Evolutionary conservation across 768 basidiomycete species (phyloP), one percentile per base, ranked within the genome.

Genomic region (Termitomyces sp.): DNA sequence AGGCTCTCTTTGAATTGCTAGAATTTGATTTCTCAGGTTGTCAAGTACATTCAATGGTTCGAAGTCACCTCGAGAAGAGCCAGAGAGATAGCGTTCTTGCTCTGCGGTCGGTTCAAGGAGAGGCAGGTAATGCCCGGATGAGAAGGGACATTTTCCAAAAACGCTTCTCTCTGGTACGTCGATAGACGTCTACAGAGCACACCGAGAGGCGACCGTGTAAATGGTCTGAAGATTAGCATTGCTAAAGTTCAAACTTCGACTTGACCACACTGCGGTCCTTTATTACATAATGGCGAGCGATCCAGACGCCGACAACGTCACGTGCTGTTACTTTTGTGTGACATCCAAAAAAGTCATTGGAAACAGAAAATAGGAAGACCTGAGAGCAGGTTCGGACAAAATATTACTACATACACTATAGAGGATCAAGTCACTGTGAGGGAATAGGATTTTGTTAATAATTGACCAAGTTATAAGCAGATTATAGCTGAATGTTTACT

Each of bases 51-150:
- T 9, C n/a, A 32, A 48, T 37, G 8, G 27, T 22, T 44, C 53
- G n/a, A 32, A 47, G 62, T 65, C 54, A 90, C 91, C 74, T 82
- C 74, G 32, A 96, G 75, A 61, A 96, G 78, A 36, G 74, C 74
- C 59, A 83, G 72, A 3, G 92, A 94, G 46, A 96, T 90, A 22
- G 94, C 92, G 73, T 96, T 96, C 79, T 86, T 93, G 64, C 83
- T 86, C 63, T 87, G 79, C 8, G 92, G 90, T 58, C 90, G 78
- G 67, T 94, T 90, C 57, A 95, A 81, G n/a, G 84, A 83, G 20
- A 95, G 77, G 62, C 80, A 88, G 20, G 81, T 77, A 50, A 94
- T 78, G 8, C 91, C 90, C 8, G 85, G 83, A 62, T 83, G 76
- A 16, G 78, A 76, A 29, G 69, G 61, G 16, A 83, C 66, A 20